Percentiles rank a stretch among this genome's conserved stretches.
Evolutionary conservation across 768 basidiomycete species (phyloP).

Genomic region (Kwoniella heveanensis): DNA sequence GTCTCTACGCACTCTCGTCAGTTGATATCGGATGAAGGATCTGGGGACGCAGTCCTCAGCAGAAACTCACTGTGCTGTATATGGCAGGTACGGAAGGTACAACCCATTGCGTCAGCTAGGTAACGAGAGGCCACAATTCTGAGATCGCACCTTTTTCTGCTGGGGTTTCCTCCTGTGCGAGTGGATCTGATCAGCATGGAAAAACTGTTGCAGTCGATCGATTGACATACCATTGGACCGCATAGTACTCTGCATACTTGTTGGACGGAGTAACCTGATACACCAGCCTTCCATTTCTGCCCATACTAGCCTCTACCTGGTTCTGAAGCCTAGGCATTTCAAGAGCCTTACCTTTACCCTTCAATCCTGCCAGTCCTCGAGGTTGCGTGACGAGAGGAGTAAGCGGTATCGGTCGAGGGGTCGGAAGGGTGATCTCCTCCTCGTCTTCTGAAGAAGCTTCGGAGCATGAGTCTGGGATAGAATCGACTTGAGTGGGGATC

Average conservation of each 20-base stretch:
- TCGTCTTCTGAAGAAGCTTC: conserved; percentile 28
- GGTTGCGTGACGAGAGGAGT: conserved; percentile 9
- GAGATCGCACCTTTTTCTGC: conserved; percentile 46
- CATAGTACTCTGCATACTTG: conserved; percentile 27
- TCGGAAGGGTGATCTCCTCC: conserved; percentile 8
- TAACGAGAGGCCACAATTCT: background rate
- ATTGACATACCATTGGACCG: conserved; percentile 43
- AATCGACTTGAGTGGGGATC: conserved; percentile 23
- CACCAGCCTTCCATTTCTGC: conserved; percentile 30
- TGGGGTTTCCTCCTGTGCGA: conserved; percentile 50
- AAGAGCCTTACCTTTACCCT: conserved; percentile 11
- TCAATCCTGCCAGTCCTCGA: background rate
- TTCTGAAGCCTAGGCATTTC: conserved; percentile 3
- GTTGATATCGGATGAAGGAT: background rate
- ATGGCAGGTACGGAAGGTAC: too few relatives aligned
- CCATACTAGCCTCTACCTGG: conserved; percentile 23
- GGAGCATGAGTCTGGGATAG: conserved; percentile 32
- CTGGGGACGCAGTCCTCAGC: background rate
- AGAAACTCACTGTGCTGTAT: conserved; percentile 40
- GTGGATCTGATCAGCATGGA: too few relatives aligned
- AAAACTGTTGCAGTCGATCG: too few relatives aligned
- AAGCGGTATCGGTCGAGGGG: conserved; percentile 18
- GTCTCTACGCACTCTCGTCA: conserved; percentile 39
- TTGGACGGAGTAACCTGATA: conserved; percentile 18
- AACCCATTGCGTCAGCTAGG: background rate